Evolutionary conservation across 495 filamentous ascomycete species (phyloP), one percentile per base, ranked within the genome.

Genomic region (Aspergillus incahuasiensis): DNA sequence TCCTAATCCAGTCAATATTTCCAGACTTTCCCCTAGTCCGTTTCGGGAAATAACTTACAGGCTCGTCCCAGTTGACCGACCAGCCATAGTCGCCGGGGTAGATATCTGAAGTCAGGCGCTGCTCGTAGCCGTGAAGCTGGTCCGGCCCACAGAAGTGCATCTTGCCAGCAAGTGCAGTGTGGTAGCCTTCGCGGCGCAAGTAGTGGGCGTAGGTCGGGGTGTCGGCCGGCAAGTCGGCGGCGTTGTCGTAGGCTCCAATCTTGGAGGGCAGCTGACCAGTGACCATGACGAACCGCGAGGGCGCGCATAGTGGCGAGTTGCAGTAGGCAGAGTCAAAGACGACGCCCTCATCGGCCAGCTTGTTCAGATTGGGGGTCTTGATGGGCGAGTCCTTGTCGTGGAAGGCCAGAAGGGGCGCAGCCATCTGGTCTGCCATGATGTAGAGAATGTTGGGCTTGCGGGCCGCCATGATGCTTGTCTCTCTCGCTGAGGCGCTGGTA

Each of bases 361-460:
- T 74, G 70, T 96, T 89, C 52, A 95, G 78, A 70, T 95, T 84
- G 32, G 90, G 91, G 5, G 91, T 96, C 69, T 87, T 85, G 71
- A 96, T 91, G 59, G 82, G 84, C 0, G 89, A 94, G 21, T 80
- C 70, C 48, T 86, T 80, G 69, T 94, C 88, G 75, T 95, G 86
- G 63, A 92, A 87, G 71, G 86, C 88, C 51, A 96, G 81, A 55
- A 88, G 76, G 12, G 90, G 90, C 22, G 91, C 90, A 19, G 91
- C 86, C 70, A 96, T 84, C 74, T 96, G 91, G 72, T 96, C 91
- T 42, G 90, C 90, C 88, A 96, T 92, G 70, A 96, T 89, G 72
- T 88, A 89, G 47, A 91, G 79, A 59, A 91, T 87, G 70, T 91
- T 91, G 38, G 86, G 87, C 66, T 78, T 82, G 51, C 73, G 72